These are phyloP conservation scores for Paxillus rubicundulus DNA, from an alignment of 768 basidiomycete genomes.

Conservation along the genomic window DNA sequence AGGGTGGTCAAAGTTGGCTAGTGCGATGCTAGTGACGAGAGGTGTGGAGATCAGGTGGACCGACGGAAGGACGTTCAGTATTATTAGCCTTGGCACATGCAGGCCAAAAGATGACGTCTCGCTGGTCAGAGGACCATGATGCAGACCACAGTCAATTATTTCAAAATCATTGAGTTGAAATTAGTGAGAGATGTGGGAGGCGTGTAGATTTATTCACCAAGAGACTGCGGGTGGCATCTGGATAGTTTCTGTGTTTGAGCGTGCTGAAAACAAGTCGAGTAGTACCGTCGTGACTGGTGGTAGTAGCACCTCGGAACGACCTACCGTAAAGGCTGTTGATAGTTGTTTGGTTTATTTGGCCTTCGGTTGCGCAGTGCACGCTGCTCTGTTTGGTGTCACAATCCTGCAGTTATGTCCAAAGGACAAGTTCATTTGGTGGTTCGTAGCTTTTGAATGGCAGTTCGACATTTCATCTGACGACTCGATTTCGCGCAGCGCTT, in stretches of 20 bases:
- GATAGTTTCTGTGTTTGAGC: neutral
- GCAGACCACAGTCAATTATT: neutral
- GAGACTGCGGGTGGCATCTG: neutral
- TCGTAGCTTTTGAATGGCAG: constrained; percentile 31
- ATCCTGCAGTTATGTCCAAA: constrained; percentile 55
- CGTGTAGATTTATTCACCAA: constrained; percentile 1
- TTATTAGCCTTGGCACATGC: constrained; percentile 1
- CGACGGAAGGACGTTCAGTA: neutral
- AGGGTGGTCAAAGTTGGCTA: constrained; percentile 1
- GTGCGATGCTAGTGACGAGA: neutral
- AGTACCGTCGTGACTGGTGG: too few species aligned
- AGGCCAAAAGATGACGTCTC: constrained; percentile 2
- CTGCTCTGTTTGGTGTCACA: neutral
- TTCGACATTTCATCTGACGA: constrained; percentile 10
- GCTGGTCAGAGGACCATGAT: neutral
- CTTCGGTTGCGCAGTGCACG: neutral
- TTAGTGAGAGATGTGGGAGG: neutral
- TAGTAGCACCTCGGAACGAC: too few species aligned
- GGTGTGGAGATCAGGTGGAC: constrained; percentile 2
- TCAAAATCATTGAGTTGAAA: neutral
- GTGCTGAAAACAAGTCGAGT: too few species aligned
- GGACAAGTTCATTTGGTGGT: constrained; percentile 77
- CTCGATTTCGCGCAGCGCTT: constrained; percentile 54
- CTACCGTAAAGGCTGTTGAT: constrained; percentile 6
- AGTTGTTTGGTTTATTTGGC: constrained; percentile 18